A percentile compares a stretch with the other conserved stretches of the same genome.
These are phyloP conservation scores for Clonostachys sp. DNA, from an alignment of 2,329 filamentous ascomycete species.

Conservation along the genomic window DNA sequence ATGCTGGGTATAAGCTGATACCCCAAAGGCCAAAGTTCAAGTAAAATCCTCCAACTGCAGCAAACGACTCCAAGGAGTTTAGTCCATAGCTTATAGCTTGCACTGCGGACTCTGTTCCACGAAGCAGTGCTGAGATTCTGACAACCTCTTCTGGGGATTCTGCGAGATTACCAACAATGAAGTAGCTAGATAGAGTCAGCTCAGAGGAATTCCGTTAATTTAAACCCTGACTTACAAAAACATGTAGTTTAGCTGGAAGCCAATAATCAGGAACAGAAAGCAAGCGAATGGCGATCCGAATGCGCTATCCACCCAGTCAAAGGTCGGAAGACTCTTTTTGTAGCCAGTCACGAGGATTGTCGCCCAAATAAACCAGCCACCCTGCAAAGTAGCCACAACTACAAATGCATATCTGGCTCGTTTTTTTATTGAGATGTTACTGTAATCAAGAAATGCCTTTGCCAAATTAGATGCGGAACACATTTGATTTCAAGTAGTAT, in stretches of 20 bases:
- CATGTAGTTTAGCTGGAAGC: slow-evolving; percentile 69
- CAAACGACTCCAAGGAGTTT: slow-evolving; percentile 54
- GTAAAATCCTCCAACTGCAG: slow-evolving; percentile 57
- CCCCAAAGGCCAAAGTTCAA: slow-evolving; percentile 65
- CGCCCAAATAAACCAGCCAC: slow-evolving; percentile 66
- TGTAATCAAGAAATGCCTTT: slow-evolving; percentile 46
- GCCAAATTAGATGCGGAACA: too few species aligned
- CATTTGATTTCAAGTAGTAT: too few species aligned
- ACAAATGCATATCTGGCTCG: slow-evolving; percentile 49
- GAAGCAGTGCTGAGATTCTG: slow-evolving; percentile 56
- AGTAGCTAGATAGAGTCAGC: slow-evolving; percentile 41
- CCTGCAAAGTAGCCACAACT: slow-evolving; percentile 48
- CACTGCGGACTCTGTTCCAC: slow-evolving; percentile 64
- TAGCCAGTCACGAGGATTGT: slow-evolving; percentile 59
- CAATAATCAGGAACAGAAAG: slow-evolving; percentile 60
- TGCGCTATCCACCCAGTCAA: slow-evolving; percentile 57
- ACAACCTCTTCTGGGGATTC: slow-evolving; percentile 55
- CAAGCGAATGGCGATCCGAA: slow-evolving; percentile 62
- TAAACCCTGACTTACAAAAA: slow-evolving; percentile 22
- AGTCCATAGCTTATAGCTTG: slow-evolving; percentile 67
- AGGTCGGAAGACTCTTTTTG: slow-evolving; percentile 45
- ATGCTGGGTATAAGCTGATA: slow-evolving; percentile 53
- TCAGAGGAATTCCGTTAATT: too few species aligned
- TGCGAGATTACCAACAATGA: slow-evolving; percentile 60
- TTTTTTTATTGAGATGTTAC: slow-evolving; percentile 40